Evolutionary conservation across 2,329 filamentous ascomycete genomes (phyloP).

Genomic region (Tolypocladium ovalisporum): DNA sequence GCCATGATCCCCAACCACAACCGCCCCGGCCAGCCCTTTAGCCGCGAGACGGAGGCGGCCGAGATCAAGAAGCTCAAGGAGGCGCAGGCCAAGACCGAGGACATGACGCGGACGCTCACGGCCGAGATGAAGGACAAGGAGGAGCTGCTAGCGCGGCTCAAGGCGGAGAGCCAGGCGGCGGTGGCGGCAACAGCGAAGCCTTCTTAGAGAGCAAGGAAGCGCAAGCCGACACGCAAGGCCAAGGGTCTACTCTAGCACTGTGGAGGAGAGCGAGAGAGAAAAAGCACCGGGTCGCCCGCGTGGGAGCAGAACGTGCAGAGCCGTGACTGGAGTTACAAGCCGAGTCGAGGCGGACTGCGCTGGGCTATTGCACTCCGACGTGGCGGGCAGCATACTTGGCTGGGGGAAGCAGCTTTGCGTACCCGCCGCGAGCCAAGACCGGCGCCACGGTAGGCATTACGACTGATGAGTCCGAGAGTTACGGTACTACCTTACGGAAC

Average conservation of each 20-base stretch:
- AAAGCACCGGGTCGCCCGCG: not conserved
- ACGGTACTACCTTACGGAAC: not conserved
- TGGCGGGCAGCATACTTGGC: not conserved
- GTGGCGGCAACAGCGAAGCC: constrained; percentile 20
- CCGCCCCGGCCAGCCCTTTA: constrained; percentile 61
- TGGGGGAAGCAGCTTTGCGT: not conserved
- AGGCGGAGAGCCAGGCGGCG: constrained; percentile 47
- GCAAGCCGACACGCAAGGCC: constrained; percentile 3
- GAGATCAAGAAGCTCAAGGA: constrained; percentile 52
- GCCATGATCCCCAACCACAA: constrained; percentile 64
- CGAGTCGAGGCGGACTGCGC: not conserved
- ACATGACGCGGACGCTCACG: constrained; percentile 47
- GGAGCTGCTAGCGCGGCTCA: constrained; percentile 47
- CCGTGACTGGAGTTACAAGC: not conserved
- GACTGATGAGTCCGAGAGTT: not conserved
- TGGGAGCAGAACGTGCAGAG: not conserved
- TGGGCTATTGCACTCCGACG: not conserved
- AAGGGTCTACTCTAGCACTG: not conserved
- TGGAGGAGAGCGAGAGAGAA: not conserved
- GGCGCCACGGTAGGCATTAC: not conserved
- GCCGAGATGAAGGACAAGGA: constrained; percentile 55
- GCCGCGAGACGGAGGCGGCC: constrained; percentile 55
- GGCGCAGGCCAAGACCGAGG: constrained; percentile 52
- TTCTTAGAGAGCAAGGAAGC: constrained; percentile 13
- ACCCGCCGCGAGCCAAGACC: not conserved